Percentiles rank a stretch among this genome's conserved stretches.
phyloP scores from a whole-genome alignment of 202 grass and related monocot species.

The Digitaria exilis region DNA sequence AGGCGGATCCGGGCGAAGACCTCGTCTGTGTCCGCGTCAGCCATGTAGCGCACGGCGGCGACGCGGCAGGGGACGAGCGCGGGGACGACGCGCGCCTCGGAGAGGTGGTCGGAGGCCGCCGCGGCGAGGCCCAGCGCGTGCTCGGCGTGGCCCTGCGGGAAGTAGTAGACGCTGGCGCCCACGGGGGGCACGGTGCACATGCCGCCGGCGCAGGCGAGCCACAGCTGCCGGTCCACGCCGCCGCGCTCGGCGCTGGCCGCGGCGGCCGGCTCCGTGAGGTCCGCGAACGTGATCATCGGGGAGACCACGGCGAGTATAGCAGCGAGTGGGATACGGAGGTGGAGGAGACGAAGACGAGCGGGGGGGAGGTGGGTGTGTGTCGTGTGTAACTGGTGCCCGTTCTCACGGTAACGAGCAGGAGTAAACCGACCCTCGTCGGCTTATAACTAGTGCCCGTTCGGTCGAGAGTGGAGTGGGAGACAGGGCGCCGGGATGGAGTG shows the following conservation, averaged over 20 bases:
- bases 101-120: slow-evolving; percentile 28
- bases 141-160: slow-evolving; percentile 96
- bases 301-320: background rate
- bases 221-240: slow-evolving; percentile 76
- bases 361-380: no score
- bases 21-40: slow-evolving; percentile 82
- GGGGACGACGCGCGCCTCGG: slow-evolving; percentile 44
- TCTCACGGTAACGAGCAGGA: slow-evolving; percentile 36
- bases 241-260: slow-evolving; percentile 46
- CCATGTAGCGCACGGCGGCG: slow-evolving; percentile 65
- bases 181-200: slow-evolving; percentile 87
- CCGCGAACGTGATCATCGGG: slow-evolving; percentile 77
- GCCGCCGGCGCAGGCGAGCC: slow-evolving; percentile 89
- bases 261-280: slow-evolving; percentile 45
- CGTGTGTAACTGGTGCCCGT: slow-evolving; percentile 6
- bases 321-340: background rate
- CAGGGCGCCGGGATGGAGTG: background rate
- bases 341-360: slow-evolving; percentile 14
- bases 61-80: slow-evolving; percentile 70
- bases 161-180: slow-evolving; percentile 81
- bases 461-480: slow-evolving; percentile 12
- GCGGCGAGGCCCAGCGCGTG: slow-evolving; percentile 58
- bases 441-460: slow-evolving; percentile 44
- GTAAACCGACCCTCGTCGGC: slow-evolving; percentile 16
- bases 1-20: slow-evolving; percentile 82